A percentile compares a stretch with the other conserved stretches of the same genome.
Conservation (phyloP, 1,284 basidiomycete genomes). For the Ganoderma sinense region DNA sequence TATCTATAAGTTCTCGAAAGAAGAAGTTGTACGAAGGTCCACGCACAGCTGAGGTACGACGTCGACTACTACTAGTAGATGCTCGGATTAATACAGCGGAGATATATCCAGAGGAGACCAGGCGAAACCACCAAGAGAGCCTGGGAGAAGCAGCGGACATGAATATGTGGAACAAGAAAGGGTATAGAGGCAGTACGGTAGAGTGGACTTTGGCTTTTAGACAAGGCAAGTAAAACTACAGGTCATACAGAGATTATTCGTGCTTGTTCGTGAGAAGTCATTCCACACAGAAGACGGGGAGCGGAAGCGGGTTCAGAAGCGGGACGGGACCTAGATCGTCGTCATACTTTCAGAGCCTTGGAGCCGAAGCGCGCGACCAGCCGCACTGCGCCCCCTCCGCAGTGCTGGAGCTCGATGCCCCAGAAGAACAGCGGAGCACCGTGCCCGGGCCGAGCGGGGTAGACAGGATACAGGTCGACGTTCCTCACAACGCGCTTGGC, state of each 20-base stretch:
- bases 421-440: neutral
- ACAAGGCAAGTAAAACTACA: neutral
- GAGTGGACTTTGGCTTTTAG: neutral
- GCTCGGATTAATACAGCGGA: too few relatives aligned
- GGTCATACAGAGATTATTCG: neutral
- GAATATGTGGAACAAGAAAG: neutral
- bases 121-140: too few relatives aligned
- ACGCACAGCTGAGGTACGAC: too few relatives aligned
- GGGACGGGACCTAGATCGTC: neutral
- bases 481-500: neutral
- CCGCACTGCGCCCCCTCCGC: neutral
- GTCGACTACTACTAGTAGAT: too few relatives aligned
- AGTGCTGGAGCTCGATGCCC: slow-evolving; percentile 1
- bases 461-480: neutral
- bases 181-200: neutral
- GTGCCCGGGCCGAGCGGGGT: neutral
- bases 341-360: neutral
- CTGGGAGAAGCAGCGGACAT: neutral
- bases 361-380: neutral
- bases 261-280: neutral
- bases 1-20: too few relatives aligned
- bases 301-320: neutral
- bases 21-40: too few relatives aligned
- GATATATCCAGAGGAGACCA: too few relatives aligned
- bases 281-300: neutral